Evolutionary conservation across 1,284 basidiomycete species (phyloP).

Genomic region (Peniophora sp.): DNA sequence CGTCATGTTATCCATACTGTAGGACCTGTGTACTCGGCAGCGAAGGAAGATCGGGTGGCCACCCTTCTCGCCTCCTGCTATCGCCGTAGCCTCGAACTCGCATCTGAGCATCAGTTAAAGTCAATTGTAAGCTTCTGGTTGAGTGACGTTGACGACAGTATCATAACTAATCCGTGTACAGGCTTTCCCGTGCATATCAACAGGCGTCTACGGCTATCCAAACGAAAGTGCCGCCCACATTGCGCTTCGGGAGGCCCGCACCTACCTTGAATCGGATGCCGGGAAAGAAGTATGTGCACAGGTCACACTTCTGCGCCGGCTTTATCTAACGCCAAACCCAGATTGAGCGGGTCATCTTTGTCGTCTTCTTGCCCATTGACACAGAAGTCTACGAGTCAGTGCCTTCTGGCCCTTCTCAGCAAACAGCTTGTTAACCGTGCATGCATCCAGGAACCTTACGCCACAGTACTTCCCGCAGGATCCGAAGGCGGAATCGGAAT

Average conservation of each 20-base stretch:
- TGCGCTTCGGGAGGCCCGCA: conserved; percentile 53
- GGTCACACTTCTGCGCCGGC: background rate
- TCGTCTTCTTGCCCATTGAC: conserved; percentile 64
- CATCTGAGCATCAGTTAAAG: conserved; percentile 50
- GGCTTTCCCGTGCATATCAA: conserved; percentile 79
- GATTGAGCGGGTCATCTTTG: conserved; percentile 70
- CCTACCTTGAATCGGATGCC: conserved; percentile 46
- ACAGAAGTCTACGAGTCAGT: conserved; percentile 57
- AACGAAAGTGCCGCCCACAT: conserved; percentile 63
- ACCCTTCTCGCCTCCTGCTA: conserved; percentile 70
- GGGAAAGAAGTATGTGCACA: conserved; percentile 37
- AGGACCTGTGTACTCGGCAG: conserved; percentile 67
- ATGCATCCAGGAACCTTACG: conserved; percentile 36
- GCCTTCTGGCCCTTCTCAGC: background rate
- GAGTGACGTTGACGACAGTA: too few relatives aligned
- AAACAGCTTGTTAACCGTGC: background rate
- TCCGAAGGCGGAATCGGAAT: conserved; percentile 6
- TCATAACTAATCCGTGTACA: conserved; percentile 27
- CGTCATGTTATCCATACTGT: conserved; percentile 86
- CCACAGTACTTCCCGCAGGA: conserved; percentile 54
- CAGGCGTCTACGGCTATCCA: conserved; percentile 77
- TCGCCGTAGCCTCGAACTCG: conserved; percentile 53
- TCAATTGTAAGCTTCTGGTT: conserved; percentile 43
- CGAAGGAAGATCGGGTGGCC: conserved; percentile 36
- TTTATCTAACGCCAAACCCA: conserved; percentile 18